Percentiles rank a stretch among this genome's conserved stretches.
Conservation (phyloP, 163 green algal species). For the Trebouxiophyceae sp. region DNA sequence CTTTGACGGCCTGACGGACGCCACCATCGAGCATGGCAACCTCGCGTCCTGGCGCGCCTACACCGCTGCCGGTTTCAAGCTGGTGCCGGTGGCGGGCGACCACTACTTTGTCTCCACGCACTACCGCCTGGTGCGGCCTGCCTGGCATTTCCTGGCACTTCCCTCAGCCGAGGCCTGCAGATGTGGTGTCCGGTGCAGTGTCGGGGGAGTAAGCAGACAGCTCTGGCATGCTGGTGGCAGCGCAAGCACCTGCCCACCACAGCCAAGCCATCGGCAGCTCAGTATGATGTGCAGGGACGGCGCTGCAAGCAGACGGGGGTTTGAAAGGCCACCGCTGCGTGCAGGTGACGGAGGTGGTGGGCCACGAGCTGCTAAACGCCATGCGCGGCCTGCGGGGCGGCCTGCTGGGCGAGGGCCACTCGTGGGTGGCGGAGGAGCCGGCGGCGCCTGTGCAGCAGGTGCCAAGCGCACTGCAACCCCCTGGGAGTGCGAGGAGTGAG, state of each 20-base stretch:
- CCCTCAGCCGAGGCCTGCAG: too few species aligned
- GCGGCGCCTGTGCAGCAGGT: background rate
- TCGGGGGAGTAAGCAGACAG: too few species aligned
- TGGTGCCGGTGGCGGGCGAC: constrained; percentile 24
- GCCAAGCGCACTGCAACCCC: background rate
- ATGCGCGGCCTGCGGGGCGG: constrained; percentile 7
- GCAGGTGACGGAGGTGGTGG: constrained; percentile 16
- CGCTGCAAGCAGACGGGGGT: background rate
- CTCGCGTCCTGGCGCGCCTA: constrained; percentile 12
- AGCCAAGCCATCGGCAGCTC: background rate
- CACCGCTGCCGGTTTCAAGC: constrained; percentile 11
- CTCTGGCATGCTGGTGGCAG: background rate
- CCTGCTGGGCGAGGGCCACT: constrained; percentile 17
- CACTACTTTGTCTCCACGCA: constrained; percentile 43
- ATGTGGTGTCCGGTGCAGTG: too few species aligned
- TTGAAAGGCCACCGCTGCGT: background rate
- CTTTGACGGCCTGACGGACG: constrained; percentile 32
- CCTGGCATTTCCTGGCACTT: too few species aligned
- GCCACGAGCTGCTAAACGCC: constrained; percentile 6
- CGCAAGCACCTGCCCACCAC: background rate
- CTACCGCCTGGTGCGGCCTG: constrained; percentile 7
- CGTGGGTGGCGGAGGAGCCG: constrained; percentile 15
- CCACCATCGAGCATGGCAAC: constrained; percentile 29
- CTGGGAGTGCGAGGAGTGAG: background rate
- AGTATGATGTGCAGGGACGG: background rate